These are phyloP conservation scores for Phaeotremella skinneri DNA, from an alignment of 768 basidiomycete genomes.

Conservation along the genomic window DNA sequence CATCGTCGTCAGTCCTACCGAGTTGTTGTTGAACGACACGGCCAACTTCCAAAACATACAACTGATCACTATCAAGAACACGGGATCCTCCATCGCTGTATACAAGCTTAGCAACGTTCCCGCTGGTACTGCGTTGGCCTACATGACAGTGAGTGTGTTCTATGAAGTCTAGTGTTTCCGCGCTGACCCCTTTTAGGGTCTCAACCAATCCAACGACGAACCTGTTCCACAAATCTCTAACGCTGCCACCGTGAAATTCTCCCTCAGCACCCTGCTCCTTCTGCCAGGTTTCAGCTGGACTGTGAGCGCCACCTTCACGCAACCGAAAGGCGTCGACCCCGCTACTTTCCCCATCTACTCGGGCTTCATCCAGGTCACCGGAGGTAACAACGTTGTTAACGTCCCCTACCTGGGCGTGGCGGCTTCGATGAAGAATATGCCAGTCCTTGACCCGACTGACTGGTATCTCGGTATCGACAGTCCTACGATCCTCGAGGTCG, in stretches of 20 bases:
- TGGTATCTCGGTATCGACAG: conserved; percentile 35
- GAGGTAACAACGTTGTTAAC: conserved; percentile 23
- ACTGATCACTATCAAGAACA: conserved; percentile 56
- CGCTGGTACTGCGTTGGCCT: conserved; percentile 46
- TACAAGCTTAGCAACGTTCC: conserved; percentile 45
- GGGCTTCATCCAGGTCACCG: conserved; percentile 57
- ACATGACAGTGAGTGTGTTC: conserved; percentile 22
- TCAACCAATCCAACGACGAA: conserved; percentile 48
- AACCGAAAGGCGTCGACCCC: conserved; percentile 55
- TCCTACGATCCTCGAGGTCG: conserved; percentile 32
- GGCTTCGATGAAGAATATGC: conserved; percentile 45
- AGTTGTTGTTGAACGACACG: conserved; percentile 67
- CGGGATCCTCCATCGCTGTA: conserved; percentile 53
- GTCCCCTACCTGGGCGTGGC: conserved; percentile 51
- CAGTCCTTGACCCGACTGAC: conserved; percentile 43
- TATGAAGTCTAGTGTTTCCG: conserved; percentile 1
- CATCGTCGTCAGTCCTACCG: conserved; percentile 59
- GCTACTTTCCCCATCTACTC: conserved; percentile 61
- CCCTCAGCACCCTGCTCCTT: conserved; percentile 56
- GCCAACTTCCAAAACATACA: conserved; percentile 56
- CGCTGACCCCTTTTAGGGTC: conserved; percentile 21
- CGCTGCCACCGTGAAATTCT: conserved; percentile 57
- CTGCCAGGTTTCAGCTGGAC: conserved; percentile 33
- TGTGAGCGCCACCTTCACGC: conserved; percentile 56
- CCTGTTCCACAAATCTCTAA: conserved; percentile 55